Percentiles rank a stretch among this genome's conserved stretches.
These are phyloP conservation scores for Populus tomentosa DNA, from an alignment of 441 rosid species.

Conservation along the genomic window DNA sequence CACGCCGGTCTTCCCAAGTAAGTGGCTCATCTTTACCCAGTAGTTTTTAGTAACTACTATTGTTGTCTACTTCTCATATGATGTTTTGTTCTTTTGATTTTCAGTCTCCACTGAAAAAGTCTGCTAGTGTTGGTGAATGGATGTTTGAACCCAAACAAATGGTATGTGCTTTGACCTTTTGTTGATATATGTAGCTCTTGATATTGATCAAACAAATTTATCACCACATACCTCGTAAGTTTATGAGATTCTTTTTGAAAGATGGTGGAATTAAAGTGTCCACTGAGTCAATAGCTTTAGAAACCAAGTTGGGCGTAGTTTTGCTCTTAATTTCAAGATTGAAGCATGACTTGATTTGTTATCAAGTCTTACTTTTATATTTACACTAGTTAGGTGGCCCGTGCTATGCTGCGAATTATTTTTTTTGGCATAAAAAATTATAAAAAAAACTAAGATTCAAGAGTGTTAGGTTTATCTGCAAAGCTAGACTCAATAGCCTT, in stretches of 20 bases:
- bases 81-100: conserved; percentile 19
- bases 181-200: background rate
- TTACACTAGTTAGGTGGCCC: no score
- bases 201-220: background rate
- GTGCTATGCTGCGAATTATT: no score
- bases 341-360: no score
- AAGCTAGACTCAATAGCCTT: no score
- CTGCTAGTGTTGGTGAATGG: conserved; percentile 98
- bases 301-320: background rate
- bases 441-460: no score
- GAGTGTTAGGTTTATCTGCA: no score
- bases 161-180: conserved; percentile 34
- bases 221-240: background rate
- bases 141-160: conserved; percentile 59
- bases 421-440: no score
- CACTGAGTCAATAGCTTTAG: background rate
- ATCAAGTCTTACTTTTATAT: no score
- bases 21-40: conserved; percentile 29
- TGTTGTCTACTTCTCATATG: conserved; percentile 18
- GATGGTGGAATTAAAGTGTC: background rate
- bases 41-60: conserved; percentile 11
- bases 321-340: background rate
- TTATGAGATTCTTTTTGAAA: no score
- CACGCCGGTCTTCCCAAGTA: conserved; percentile 86
- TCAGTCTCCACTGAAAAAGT: conserved; percentile 86